Conservation (phyloP, 768 basidiomycete genomes). For the Myochromella boudieri region DNA sequence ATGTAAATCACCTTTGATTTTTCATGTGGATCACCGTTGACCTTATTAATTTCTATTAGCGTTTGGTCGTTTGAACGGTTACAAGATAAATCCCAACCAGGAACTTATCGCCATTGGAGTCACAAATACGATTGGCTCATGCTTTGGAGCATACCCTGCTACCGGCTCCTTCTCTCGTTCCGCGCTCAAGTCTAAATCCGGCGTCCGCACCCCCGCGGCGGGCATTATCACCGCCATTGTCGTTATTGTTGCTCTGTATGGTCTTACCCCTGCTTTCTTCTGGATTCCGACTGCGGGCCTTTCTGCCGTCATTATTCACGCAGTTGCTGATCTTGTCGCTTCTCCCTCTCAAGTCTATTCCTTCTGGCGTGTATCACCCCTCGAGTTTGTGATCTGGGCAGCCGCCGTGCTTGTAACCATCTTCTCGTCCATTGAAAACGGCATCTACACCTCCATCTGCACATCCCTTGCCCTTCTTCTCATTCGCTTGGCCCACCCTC, state of each 20-base stretch:
- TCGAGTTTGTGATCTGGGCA: conserved; percentile 88
- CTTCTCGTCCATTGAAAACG: conserved; percentile 93
- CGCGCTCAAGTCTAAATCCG: conserved; percentile 93
- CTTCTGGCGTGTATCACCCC: conserved; percentile 92
- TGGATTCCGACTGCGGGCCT: conserved; percentile 83
- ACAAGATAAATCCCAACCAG: conserved; percentile 93
- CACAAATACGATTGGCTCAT: conserved; percentile 85
- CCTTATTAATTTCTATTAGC: conserved; percentile 41
- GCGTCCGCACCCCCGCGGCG: conserved; percentile 93
- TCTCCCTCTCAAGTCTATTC: conserved; percentile 78
- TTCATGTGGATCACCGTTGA: background rate
- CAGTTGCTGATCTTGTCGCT: conserved; percentile 85
- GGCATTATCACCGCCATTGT: conserved; percentile 84
- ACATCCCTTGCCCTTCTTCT: conserved; percentile 80
- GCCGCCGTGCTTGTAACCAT: conserved; percentile 88
- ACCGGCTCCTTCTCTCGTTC: conserved; percentile 99
- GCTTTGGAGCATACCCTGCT: conserved; percentile 92
- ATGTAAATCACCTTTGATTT: conserved; percentile 42
- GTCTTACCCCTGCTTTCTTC: conserved; percentile 89
- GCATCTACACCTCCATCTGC: conserved; percentile 86
- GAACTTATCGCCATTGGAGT: conserved; percentile 98
- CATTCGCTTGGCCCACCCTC: conserved; percentile 83
- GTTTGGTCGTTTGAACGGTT: conserved; percentile 92
- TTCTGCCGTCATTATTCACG: conserved; percentile 95
- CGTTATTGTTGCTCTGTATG: conserved; percentile 93